Percentiles rank a stretch among this genome's conserved stretches.
phyloP scores from a whole-genome alignment of 768 basidiomycete species.

The Ramaria sp. region DNA sequence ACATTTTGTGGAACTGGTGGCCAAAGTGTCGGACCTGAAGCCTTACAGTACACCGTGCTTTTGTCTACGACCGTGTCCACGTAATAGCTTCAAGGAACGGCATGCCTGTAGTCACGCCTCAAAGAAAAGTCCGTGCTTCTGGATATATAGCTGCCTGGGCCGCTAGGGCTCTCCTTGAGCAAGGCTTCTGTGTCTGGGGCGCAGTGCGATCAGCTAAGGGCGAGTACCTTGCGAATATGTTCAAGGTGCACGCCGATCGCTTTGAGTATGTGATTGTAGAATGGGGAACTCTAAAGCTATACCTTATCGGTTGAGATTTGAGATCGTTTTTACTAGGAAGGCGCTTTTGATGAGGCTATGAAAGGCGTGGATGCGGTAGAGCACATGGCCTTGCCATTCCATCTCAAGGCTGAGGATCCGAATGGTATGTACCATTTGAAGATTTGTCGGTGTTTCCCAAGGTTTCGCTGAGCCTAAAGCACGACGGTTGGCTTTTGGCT shows the following conservation, averaged over 20 bases:
- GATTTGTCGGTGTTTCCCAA: too few relatives aligned
- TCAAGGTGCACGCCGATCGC: constrained; percentile 17
- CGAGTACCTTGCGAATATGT: constrained; percentile 24
- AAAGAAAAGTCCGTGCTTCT: constrained; percentile 15
- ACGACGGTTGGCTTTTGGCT: too few relatives aligned
- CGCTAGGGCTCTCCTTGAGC: constrained; percentile 15
- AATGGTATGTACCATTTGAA: background rate
- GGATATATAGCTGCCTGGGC: constrained; percentile 20
- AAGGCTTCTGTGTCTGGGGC: constrained; percentile 21
- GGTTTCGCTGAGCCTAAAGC: too few relatives aligned
- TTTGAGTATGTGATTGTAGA: constrained; percentile 31
- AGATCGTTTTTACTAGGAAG: constrained; percentile 14
- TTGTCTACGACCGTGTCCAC: too few relatives aligned
- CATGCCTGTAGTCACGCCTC: constrained; percentile 27
- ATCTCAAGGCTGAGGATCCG: constrained; percentile 13
- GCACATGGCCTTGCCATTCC: constrained; percentile 33
- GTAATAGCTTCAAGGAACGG: too few relatives aligned
- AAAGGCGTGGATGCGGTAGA: constrained; percentile 40
- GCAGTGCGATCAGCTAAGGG: constrained; percentile 31
- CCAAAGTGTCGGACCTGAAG: too few relatives aligned
- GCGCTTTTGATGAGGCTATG: constrained; percentile 39
- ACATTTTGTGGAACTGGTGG: too few relatives aligned
- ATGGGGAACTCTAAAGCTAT: too few relatives aligned
- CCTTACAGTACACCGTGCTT: too few relatives aligned
- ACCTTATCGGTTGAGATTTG: too few relatives aligned